These are phyloP conservation scores for Trichocomaceae sp. DNA, from an alignment of 2,329 filamentous ascomycete species.

Conservation along the genomic window DNA sequence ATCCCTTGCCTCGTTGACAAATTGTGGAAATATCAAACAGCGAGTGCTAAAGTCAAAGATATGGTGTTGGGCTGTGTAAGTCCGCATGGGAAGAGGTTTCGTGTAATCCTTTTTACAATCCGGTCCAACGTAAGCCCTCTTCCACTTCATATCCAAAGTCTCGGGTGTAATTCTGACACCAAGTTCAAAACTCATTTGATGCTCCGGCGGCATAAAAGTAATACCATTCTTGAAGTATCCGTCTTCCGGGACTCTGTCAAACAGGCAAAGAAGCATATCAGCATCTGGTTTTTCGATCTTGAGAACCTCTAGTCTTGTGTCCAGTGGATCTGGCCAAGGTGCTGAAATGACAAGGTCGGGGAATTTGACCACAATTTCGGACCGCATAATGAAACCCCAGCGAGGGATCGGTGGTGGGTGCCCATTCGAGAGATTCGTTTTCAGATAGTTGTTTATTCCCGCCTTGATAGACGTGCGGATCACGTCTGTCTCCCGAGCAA, in stretches of 20 bases:
- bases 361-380: slow-evolving; percentile 31
- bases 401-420: slow-evolving; percentile 28
- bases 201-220: neutral
- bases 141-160: neutral
- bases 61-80: neutral
- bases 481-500: slow-evolving; percentile 19
- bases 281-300: neutral
- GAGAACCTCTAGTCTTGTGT: neutral
- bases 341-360: slow-evolving; percentile 25
- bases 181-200: neutral
- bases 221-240: neutral
- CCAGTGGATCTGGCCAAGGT: neutral
- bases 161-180: neutral
- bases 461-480: slow-evolving; percentile 28
- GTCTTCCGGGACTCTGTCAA: neutral
- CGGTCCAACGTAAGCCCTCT: neutral
- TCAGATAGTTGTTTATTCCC: slow-evolving; percentile 29
- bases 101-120: neutral
- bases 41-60: neutral
- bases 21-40: neutral
- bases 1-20: neutral
- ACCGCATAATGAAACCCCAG: slow-evolving; percentile 38
- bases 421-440: slow-evolving; percentile 9
- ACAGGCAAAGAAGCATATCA: neutral
- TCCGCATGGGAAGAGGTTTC: neutral